These are phyloP conservation scores for Coelastrella sp. DNA, from an alignment of 139 green algal genomes.

Conservation along the genomic window DNA sequence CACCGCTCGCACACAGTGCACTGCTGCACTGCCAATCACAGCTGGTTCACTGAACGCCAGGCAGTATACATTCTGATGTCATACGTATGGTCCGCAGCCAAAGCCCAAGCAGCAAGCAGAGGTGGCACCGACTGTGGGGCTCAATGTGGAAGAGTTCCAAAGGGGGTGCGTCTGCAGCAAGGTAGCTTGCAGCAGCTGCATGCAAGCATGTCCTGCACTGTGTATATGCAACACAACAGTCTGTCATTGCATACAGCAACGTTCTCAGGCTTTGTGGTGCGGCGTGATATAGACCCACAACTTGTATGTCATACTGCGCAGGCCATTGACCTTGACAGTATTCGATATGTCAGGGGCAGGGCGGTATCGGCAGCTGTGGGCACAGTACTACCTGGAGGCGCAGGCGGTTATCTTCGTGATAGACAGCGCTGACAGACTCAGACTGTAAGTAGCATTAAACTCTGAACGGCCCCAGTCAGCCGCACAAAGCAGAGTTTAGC, in stretches of 20 bases:
- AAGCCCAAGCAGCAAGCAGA: slow-evolving; percentile 60
- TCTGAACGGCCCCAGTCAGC: too few relatives aligned
- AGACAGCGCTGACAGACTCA: slow-evolving; percentile 82
- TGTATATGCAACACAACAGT: neutral
- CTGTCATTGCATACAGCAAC: neutral
- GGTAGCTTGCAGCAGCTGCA: neutral
- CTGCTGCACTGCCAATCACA: neutral
- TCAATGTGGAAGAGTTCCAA: slow-evolving; percentile 78
- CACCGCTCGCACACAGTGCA: neutral
- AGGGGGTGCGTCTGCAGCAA: slow-evolving; percentile 61
- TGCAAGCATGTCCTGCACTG: neutral
- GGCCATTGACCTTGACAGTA: slow-evolving; percentile 78
- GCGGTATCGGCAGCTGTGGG: slow-evolving; percentile 85
- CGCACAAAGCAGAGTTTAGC: too few relatives aligned
- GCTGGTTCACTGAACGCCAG: neutral
- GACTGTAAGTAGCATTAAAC: slow-evolving; percentile 69
- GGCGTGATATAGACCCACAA: too few relatives aligned
- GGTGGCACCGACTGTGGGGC: slow-evolving; percentile 81
- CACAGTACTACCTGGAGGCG: slow-evolving; percentile 85
- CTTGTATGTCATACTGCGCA: neutral
- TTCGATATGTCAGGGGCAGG: slow-evolving; percentile 91
- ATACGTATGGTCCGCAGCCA: slow-evolving; percentile 53
- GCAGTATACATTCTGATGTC: neutral
- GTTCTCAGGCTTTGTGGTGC: neutral
- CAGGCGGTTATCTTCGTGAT: slow-evolving; percentile 87